A percentile compares a stretch with the other conserved stretches of the same genome.
These are phyloP conservation scores for Juglanconis oblonga DNA, from an alignment of 2,329 filamentous ascomycete genomes.

Conservation along the genomic window DNA sequence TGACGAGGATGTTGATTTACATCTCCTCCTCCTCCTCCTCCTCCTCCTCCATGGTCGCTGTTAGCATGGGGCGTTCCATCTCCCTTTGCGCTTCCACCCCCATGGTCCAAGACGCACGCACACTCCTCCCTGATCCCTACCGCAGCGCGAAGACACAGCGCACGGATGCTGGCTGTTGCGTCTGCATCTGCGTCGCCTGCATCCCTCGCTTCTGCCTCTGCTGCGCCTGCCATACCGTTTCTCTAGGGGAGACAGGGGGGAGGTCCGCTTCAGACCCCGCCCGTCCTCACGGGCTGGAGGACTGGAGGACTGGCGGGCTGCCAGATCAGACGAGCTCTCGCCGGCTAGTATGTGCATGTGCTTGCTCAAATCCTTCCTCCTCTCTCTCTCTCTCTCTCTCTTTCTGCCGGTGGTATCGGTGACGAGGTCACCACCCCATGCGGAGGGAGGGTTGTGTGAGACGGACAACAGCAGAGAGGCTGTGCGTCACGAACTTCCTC, in stretches of 20 bases:
- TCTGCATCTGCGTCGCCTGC: neutral
- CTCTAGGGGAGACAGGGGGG: neutral
- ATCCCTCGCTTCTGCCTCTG: neutral
- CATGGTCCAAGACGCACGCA: neutral
- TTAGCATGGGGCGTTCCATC: neutral
- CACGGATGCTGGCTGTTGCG: slow-evolving; percentile 3
- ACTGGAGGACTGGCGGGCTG: too few relatives aligned
- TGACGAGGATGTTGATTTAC: neutral
- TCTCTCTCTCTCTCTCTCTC: neutral
- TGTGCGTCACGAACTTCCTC: neutral
- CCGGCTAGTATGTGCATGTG: too few relatives aligned
- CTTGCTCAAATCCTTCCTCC: too few relatives aligned
- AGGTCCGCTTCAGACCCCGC: too few relatives aligned
- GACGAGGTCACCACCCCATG: too few relatives aligned
- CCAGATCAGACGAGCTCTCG: too few relatives aligned
- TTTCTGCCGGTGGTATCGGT: neutral
- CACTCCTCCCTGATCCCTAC: slow-evolving; percentile 12
- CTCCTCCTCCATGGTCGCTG: neutral
- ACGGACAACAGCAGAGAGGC: neutral
- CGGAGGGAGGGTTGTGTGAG: neutral
- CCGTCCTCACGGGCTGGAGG: too few relatives aligned
- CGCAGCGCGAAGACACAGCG: slow-evolving; percentile 12
- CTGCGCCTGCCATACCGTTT: neutral
- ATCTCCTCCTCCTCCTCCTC: neutral
- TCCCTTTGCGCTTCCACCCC: neutral